A percentile compares a stretch with the other conserved stretches of the same genome.
Conservation (phyloP, 805 yeast genomes). For the Candida suzukii region DNA sequence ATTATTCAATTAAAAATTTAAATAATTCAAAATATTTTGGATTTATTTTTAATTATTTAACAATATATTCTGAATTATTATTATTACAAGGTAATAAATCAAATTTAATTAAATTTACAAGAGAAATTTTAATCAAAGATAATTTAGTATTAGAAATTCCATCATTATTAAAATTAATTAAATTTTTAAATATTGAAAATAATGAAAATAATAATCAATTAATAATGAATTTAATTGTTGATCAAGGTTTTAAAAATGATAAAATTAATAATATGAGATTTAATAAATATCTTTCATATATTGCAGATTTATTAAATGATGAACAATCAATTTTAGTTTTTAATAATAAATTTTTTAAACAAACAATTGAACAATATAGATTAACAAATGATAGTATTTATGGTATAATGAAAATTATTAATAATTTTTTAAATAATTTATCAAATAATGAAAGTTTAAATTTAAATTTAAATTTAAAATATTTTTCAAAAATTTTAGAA, state of each 20-base stretch:
- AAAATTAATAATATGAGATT: conserved; percentile 7
- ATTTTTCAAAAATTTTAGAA: conserved; percentile 21
- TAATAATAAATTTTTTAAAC: conserved; percentile 19
- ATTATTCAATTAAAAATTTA: conserved; percentile 2
- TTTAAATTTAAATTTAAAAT: conserved; percentile 16
- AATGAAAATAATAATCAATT: conserved; percentile 11
- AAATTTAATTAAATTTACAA: conserved; percentile 17
- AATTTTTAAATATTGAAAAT: conserved; percentile 14
- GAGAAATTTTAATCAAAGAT: conserved; percentile 23
- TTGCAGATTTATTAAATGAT: conserved; percentile 21
- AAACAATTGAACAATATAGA: conserved; percentile 26
- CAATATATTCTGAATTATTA: conserved; percentile 14
- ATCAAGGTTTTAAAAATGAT: conserved; percentile 25
- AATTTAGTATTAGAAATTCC: conserved; percentile 17
- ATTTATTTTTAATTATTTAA: conserved; percentile 12
- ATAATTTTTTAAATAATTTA: conserved; percentile 4
- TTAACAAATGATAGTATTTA: conserved; percentile 26
- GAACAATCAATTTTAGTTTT: conserved; percentile 11
- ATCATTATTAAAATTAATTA: conserved; percentile 15
- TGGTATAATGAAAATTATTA: conserved; percentile 25
- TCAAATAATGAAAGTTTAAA: conserved; percentile 1
- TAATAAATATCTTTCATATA: conserved; percentile 23
- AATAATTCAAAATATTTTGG: conserved; percentile 6
- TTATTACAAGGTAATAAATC: conserved; percentile 17
- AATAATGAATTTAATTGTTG: conserved; percentile 17